Conservation (phyloP, 202 grass and related monocot genomes). For the Carex arenaria region DNA sequence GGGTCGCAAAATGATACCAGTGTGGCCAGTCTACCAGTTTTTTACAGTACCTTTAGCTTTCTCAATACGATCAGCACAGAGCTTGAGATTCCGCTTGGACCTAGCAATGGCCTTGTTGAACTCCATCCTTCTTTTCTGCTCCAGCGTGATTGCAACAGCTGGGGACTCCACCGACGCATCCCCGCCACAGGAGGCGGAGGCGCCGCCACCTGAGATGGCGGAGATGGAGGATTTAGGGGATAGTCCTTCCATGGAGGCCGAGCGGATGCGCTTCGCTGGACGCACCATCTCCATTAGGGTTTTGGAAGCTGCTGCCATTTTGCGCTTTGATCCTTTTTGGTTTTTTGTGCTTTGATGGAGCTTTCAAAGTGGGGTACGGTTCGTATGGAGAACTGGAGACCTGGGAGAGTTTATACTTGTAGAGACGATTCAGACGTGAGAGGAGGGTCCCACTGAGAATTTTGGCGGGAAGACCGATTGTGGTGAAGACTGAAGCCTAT, state of each 20-base stretch:
- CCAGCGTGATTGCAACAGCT: slow-evolving; percentile 22
- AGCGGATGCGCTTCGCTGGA: slow-evolving; percentile 67
- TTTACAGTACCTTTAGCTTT: slow-evolving; percentile 58
- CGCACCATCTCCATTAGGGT: slow-evolving; percentile 56
- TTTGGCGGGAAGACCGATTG: slow-evolving; percentile 24
- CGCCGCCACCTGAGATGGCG: slow-evolving; percentile 9
- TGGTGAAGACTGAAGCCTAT: background rate
- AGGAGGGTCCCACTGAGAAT: background rate
- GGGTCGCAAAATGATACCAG: background rate
- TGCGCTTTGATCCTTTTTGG: background rate
- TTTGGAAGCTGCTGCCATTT: slow-evolving; percentile 50
- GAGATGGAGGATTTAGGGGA: slow-evolving; percentile 31
- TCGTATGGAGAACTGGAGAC: background rate
- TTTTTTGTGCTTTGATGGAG: background rate
- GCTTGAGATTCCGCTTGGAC: slow-evolving; percentile 44
- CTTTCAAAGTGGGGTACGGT: background rate
- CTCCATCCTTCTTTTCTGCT: slow-evolving; percentile 60
- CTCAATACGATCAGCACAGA: slow-evolving; percentile 40
- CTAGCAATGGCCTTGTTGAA: slow-evolving; percentile 71
- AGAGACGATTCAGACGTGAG: slow-evolving; percentile 5
- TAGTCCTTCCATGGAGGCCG: slow-evolving; percentile 1
- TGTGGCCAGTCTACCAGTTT: background rate
- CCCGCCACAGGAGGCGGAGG: background rate
- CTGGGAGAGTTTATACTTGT: background rate
- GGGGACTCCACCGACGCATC: slow-evolving; percentile 5